These are phyloP conservation scores for Mucor plumbeus DNA, from an alignment of 371 early-diverging fungal species.

Conservation along the genomic window DNA sequence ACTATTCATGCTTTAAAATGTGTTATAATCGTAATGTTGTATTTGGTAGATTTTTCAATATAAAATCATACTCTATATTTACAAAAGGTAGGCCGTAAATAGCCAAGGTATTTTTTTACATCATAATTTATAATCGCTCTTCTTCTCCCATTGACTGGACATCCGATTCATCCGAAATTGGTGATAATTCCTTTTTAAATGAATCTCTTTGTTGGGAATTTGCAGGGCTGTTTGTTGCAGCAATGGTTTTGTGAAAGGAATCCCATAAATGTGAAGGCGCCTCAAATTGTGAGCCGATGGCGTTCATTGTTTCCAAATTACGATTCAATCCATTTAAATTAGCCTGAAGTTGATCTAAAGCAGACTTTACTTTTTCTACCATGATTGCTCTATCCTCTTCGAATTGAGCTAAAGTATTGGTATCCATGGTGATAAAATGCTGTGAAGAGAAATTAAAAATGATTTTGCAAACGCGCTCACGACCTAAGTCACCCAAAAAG, in stretches of 20 bases:
- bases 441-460: background rate
- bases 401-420: slow-evolving; percentile 23
- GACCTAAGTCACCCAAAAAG: background rate
- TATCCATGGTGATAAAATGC: background rate
- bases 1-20: too few relatives aligned
- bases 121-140: background rate
- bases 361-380: slow-evolving; percentile 37
- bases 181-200: background rate
- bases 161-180: background rate
- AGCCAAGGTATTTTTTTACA: background rate
- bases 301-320: slow-evolving; percentile 60
- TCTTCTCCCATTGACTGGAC: background rate
- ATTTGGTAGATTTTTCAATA: too few relatives aligned
- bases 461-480: background rate
- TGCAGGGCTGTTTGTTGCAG: background rate
- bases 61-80: too few relatives aligned
- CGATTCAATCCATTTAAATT: slow-evolving; percentile 57
- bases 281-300: slow-evolving; percentile 60
- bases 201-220: background rate
- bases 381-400: slow-evolving; percentile 32
- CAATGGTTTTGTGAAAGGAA: slow-evolving; percentile 40
- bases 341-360: slow-evolving; percentile 50
- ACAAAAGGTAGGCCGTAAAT: too few relatives aligned
- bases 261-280: slow-evolving; percentile 57
- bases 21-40: too few relatives aligned